A percentile compares a stretch with the other conserved stretches of the same genome.
phyloP scores from a whole-genome alignment of 1,139 yeast species.

The Suhomyces yuchorum region DNA sequence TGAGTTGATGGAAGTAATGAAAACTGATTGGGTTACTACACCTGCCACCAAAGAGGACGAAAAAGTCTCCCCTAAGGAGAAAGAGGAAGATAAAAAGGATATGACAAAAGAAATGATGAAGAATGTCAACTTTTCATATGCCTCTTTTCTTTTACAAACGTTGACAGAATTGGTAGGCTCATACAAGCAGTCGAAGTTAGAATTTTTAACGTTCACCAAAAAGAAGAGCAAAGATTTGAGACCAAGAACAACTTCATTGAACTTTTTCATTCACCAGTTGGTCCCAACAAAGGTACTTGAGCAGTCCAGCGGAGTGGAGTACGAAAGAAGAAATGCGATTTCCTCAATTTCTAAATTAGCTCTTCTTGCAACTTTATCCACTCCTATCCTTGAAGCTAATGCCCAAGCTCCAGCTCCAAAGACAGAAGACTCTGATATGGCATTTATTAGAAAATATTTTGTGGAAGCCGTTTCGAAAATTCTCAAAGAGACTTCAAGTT shows the following conservation, averaged over 20 bases:
- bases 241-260: constrained; percentile 77
- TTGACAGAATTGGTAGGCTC: constrained; percentile 75
- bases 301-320: constrained; percentile 32
- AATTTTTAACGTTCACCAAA: constrained; percentile 76
- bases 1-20: constrained; percentile 62
- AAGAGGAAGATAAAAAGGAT: constrained; percentile 15
- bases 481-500: constrained; percentile 50
- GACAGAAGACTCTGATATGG: constrained; percentile 65
- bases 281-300: constrained; percentile 56
- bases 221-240: constrained; percentile 38
- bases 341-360: constrained; percentile 55
- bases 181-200: constrained; percentile 79
- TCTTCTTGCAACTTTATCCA: constrained; percentile 62
- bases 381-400: constrained; percentile 21
- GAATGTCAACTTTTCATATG: constrained; percentile 59
- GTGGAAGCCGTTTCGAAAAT: constrained; percentile 70
- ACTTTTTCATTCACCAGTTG: constrained; percentile 74
- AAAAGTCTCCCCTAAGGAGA: constrained; percentile 19
- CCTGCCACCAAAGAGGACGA: constrained; percentile 23
- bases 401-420: constrained; percentile 36
- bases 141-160: constrained; percentile 66
- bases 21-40: constrained; percentile 51
- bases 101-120: constrained; percentile 34
- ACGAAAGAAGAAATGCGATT: constrained; percentile 40
- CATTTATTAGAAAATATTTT: constrained; percentile 71